Conservation (phyloP, 305 asterid genomes). For the Fraxinus latifolia region DNA sequence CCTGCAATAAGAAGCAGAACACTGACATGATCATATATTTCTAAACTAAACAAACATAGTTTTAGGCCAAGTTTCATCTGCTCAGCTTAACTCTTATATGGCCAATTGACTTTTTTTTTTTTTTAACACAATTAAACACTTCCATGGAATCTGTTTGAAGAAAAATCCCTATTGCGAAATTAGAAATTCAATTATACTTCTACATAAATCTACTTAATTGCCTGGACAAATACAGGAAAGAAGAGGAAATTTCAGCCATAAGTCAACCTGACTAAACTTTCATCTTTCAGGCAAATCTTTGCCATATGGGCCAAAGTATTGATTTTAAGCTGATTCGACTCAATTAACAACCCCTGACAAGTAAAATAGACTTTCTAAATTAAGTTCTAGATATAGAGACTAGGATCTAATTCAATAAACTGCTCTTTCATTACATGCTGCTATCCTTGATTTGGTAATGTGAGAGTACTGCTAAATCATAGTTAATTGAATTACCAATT, state of each 20-base stretch:
- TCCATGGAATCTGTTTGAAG: not conserved
- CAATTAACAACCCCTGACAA: not conserved
- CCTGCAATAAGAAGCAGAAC: not conserved
- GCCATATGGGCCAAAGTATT: not conserved
- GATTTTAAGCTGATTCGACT: not conserved
- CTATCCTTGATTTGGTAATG: not conserved
- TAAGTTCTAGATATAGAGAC: not conserved
- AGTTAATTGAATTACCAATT: not conserved
- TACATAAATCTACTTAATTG: not conserved
- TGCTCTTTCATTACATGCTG: not conserved
- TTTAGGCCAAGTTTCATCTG: not conserved
- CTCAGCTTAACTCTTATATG: not conserved
- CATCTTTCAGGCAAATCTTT: not conserved
- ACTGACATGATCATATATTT: not conserved
- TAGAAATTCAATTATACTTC: not conserved
- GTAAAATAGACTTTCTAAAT: not conserved
- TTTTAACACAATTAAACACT: not conserved
- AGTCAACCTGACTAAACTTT: not conserved
- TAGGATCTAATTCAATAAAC: not conserved
- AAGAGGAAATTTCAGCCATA: not conserved
- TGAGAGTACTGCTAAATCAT: not conserved
- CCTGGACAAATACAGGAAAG: not conserved
- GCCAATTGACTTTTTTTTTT: not conserved
- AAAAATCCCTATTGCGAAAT: not conserved
- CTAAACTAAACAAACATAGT: not conserved